A percentile compares a stretch with the other conserved stretches of the same genome.
phyloP scores from a whole-genome alignment of 163 green algal genomes.

The Smithsoniella earleae region DNA sequence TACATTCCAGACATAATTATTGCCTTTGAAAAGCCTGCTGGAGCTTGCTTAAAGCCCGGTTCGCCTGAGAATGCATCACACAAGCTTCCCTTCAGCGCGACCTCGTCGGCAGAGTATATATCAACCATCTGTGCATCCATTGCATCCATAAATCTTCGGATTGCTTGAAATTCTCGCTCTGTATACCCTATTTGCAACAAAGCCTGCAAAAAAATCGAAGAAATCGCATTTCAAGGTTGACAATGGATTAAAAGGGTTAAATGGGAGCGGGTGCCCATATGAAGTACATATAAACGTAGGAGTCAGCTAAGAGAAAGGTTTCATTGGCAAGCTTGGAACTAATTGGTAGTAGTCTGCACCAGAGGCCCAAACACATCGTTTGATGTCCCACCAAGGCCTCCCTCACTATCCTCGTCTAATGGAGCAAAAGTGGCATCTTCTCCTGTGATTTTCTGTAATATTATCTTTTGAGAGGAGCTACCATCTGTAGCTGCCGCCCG shows the following conservation, averaged over 20 bases:
- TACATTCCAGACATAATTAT: slow-evolving; percentile 27
- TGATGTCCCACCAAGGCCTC: slow-evolving; percentile 2
- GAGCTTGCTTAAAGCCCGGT: slow-evolving; percentile 13
- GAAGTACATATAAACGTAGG: not conserved
- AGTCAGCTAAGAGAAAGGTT: not conserved
- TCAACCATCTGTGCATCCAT: slow-evolving; percentile 24
- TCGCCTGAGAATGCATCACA: slow-evolving; percentile 18
- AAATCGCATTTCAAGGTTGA: not conserved
- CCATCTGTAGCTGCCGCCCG: too few species aligned
- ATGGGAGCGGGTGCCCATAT: not conserved
- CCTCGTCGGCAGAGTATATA: not conserved
- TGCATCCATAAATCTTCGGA: not conserved
- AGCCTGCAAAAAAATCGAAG: not conserved
- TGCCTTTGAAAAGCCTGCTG: not conserved
- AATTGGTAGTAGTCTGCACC: not conserved
- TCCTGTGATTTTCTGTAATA: too few species aligned
- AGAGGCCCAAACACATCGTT: not conserved
- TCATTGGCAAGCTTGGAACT: not conserved
- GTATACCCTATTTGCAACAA: slow-evolving; percentile 5
- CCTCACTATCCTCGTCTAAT: not conserved
- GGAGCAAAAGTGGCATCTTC: slow-evolving; percentile 17
- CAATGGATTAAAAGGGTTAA: not conserved
- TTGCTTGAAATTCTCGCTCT: not conserved
- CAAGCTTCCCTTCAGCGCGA: not conserved
- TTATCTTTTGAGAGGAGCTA: too few species aligned